A percentile compares a stretch with the other conserved stretches of the same genome.
These are phyloP conservation scores for Trichoderma afroharzianum DNA, from an alignment of 2,329 filamentous ascomycete genomes.

Conservation along the genomic window DNA sequence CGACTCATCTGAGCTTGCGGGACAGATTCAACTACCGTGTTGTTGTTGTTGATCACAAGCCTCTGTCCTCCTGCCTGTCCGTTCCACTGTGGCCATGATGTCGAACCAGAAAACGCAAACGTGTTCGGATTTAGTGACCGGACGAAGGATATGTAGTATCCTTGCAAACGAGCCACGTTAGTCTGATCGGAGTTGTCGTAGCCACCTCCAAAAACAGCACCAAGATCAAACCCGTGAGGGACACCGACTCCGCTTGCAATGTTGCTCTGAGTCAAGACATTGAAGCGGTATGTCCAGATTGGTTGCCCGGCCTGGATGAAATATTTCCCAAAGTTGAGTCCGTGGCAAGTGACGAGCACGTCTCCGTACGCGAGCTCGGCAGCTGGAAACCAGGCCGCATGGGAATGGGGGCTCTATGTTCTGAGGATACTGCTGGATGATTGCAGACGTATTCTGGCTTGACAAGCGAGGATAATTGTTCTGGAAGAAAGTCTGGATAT, in stretches of 20 bases:
- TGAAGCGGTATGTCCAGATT: conserved; percentile 13
- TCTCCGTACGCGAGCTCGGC: conserved; percentile 15
- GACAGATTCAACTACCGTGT: conserved; percentile 10
- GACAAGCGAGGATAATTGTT: conserved; percentile 9
- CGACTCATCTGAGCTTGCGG: conserved; percentile 12
- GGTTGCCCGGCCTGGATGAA: conserved; percentile 3
- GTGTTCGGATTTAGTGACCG: conserved; percentile 63
- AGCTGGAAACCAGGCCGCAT: conserved; percentile 11
- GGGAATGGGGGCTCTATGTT: conserved; percentile 9
- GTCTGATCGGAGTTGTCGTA: conserved; percentile 20
- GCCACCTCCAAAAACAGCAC: conserved; percentile 58
- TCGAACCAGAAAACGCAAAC: conserved; percentile 25
- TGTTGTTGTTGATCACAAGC: conserved; percentile 14
- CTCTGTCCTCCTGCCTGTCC: conserved; percentile 9
- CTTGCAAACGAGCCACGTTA: conserved; percentile 59
- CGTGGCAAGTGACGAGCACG: conserved; percentile 6
- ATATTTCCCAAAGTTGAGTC: conserved; percentile 16
- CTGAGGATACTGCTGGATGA: conserved; percentile 12
- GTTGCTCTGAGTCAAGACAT: conserved; percentile 27
- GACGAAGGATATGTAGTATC: conserved; percentile 69
- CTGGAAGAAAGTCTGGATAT: conserved; percentile 9
- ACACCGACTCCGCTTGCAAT: conserved; percentile 56
- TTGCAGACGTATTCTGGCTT: background rate
- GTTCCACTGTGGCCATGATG: conserved; percentile 15
- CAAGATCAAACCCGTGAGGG: conserved; percentile 59